Conservation (phyloP, 331 rosid genomes). For the Quercus tomentella region DNA sequence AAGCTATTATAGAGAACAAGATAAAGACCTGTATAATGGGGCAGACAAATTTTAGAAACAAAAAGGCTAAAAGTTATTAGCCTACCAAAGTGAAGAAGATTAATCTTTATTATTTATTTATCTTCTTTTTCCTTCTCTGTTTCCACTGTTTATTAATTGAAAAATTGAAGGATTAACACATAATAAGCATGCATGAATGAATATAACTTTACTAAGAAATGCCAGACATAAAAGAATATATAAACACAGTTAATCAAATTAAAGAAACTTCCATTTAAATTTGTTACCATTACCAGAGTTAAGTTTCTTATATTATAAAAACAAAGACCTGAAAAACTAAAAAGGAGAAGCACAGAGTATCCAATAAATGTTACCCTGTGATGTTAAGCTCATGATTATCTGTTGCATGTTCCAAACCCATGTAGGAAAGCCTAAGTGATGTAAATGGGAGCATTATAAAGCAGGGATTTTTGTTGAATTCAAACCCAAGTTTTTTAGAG, state of each 20-base stretch:
- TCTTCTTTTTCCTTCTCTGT: neutral
- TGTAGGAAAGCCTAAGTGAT: neutral
- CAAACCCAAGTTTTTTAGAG: neutral
- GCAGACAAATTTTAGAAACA: neutral
- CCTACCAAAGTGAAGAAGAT: neutral
- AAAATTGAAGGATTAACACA: neutral
- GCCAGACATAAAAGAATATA: neutral
- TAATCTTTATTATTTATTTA: neutral
- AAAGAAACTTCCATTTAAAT: neutral
- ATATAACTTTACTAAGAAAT: neutral
- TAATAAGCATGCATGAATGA: neutral
- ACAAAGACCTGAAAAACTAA: neutral
- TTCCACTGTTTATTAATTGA: neutral
- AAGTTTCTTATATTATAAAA: neutral
- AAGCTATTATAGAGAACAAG: slow-evolving; percentile 51
- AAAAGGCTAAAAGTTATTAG: neutral
- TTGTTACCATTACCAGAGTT: neutral
- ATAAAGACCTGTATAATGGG: slow-evolving; percentile 75
- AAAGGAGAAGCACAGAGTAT: neutral
- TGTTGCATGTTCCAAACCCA: neutral
- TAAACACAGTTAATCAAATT: neutral
- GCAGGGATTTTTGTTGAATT: neutral
- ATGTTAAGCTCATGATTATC: neutral
- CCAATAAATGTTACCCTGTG: neutral
- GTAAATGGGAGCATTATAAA: neutral